Evolutionary conservation across 331 rosid genomes (phyloP), one percentile per base, ranked within the genome.

Genomic region (Pyracantha coccinea): DNA sequence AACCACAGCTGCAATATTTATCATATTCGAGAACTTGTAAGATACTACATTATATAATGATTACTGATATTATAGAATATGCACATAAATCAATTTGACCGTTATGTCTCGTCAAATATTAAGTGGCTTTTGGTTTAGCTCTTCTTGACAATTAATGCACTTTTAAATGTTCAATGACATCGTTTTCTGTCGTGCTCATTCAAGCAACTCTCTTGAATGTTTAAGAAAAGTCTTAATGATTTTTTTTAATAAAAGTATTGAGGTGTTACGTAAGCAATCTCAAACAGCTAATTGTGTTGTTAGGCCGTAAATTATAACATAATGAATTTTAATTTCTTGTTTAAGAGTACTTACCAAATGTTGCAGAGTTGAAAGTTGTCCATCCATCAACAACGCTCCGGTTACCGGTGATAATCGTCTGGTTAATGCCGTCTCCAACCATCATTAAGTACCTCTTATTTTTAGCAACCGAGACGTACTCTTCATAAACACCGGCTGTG

Each of bases 291-390:
- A 38, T 38, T 38, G 45, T 38, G 45, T 38, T 8, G 44, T 35
- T 9, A 35, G 44, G 9, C 13, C 13, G 44, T 35, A 12, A 35
- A 35, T 35, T 35, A 35, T 35, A 35, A 35, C 2, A 35, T 2
- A 38, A 38, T 50, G 20, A 50, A 6, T 50, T 20, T 55, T 20
- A 9, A 8, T 19, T 55, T 55, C 25, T 3, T 55, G 27, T 9
- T 7, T 55, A 55, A 55, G 10, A 55, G 0, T 9, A 20, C 25
- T 72, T 89, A 92, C 97, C 93, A 1, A 92, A 81, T 23, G 97
- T 90, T n/a, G 97, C 91, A 25, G 97, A 92, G 78, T 86, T 82
- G 83, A 88, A 92, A 58, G 97, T 90, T 20, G 97, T 92, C 88
- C 88, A 92, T 2, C 88, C 91, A 61, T 92, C 97, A 0, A 81